phyloP scores from a whole-genome alignment of 208 protist species.

The Wallacemonas sp. region DNA sequence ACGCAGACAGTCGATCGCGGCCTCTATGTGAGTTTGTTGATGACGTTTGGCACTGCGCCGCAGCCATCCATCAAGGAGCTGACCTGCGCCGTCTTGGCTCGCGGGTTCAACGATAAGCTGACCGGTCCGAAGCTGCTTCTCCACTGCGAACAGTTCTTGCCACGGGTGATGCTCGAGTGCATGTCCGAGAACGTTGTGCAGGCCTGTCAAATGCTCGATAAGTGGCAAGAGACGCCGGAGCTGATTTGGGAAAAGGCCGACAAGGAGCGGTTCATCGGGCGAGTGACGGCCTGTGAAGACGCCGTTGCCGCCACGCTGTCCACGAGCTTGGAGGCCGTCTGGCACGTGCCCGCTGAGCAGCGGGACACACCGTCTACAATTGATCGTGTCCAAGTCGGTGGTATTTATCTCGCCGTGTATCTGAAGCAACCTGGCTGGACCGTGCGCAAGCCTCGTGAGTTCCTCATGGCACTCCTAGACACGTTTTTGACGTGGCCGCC shows the following conservation, averaged over 20 bases:
- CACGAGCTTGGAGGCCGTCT: conserved; percentile 37
- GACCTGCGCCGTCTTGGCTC: conserved; percentile 53
- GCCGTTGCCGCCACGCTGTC: conserved; percentile 37
- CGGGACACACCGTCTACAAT: not conserved
- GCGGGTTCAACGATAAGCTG: conserved; percentile 80
- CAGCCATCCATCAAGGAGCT: conserved; percentile 43
- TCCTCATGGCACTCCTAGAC: conserved; percentile 70
- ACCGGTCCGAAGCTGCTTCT: conserved; percentile 84
- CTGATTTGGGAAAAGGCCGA: conserved; percentile 90
- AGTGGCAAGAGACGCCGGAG: conserved; percentile 91
- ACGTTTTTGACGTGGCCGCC: conserved; percentile 39
- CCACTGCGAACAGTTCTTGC: conserved; percentile 73
- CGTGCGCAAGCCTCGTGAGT: conserved; percentile 84
- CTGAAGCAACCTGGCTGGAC: conserved; percentile 75
- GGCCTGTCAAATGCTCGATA: conserved; percentile 85
- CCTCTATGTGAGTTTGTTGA: conserved; percentile 73
- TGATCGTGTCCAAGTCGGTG: conserved; percentile 62
- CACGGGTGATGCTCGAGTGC: conserved; percentile 87
- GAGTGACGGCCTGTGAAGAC: conserved; percentile 18
- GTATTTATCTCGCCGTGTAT: conserved; percentile 83
- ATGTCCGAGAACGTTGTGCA: conserved; percentile 85
- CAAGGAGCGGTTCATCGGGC: conserved; percentile 45
- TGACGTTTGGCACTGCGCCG: conserved; percentile 53
- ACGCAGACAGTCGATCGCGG: conserved; percentile 75
- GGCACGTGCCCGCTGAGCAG: conserved; percentile 42